phyloP scores from a whole-genome alignment of 495 filamentous ascomycete species.

The Penicillium daleae region DNA sequence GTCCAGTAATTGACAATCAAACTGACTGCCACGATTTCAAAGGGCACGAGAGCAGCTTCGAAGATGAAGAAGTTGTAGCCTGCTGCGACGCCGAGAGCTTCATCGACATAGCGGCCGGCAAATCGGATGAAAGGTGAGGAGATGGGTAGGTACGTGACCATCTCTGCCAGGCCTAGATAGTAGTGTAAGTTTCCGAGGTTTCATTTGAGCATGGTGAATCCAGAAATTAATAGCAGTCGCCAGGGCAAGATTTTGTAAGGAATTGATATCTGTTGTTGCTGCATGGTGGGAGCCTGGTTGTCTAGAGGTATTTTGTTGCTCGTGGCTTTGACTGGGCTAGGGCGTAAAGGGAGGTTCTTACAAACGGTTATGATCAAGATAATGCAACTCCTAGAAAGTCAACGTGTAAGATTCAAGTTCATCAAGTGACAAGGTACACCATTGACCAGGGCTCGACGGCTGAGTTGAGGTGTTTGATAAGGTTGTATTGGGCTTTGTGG shows the following conservation, averaged over 20 bases:
- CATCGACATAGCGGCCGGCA: constrained; percentile 79
- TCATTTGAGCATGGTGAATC: too few relatives aligned
- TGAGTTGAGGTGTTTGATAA: neutral
- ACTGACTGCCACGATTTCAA: constrained; percentile 50
- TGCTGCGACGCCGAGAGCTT: constrained; percentile 59
- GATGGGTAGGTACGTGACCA: constrained; percentile 82
- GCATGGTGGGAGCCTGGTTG: neutral
- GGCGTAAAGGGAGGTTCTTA: constrained; percentile 34
- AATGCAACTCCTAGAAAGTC: constrained; percentile 61
- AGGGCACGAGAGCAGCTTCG: constrained; percentile 48
- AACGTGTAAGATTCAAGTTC: constrained; percentile 35
- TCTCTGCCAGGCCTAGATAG: constrained; percentile 67
- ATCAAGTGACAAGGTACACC: neutral
- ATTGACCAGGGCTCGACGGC: neutral
- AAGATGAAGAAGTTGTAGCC: constrained; percentile 78
- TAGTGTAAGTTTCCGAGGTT: constrained; percentile 24
- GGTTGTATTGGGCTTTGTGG: neutral
- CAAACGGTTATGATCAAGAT: constrained; percentile 69
- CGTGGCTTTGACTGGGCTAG: constrained; percentile 12
- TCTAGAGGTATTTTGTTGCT: neutral
- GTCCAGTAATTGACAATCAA: constrained; percentile 53
- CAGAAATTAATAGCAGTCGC: neutral
- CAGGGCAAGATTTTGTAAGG: neutral
- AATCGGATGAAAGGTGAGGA: constrained; percentile 83
- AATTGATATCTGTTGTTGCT: neutral